Conservation (phyloP, 2,329 filamentous ascomycete genomes). For the Beauveria pseudobassiana region DNA sequence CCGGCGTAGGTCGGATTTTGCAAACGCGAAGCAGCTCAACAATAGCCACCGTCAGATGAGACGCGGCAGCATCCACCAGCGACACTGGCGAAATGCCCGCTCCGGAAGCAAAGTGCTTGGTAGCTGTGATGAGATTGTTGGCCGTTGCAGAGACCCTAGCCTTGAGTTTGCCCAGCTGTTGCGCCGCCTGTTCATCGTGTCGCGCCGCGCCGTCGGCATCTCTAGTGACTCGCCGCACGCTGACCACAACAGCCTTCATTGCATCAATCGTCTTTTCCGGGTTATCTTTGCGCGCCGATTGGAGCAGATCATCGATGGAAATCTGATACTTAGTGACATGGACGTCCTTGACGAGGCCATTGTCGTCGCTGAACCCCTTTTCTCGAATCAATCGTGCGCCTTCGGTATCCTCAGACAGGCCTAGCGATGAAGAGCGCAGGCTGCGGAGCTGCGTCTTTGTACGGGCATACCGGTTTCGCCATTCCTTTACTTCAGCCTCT, state of each 20-base stretch:
- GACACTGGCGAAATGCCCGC: constrained; percentile 88
- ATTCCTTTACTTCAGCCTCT: constrained; percentile 77
- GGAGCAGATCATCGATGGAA: constrained; percentile 82
- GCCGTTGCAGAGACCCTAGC: constrained; percentile 82
- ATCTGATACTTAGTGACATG: constrained; percentile 95
- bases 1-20: constrained; percentile 73
- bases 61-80: constrained; percentile 84
- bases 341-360: constrained; percentile 80
- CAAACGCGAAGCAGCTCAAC: constrained; percentile 78
- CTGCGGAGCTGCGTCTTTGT: constrained; percentile 80
- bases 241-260: constrained; percentile 79
- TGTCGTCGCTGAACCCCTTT: constrained; percentile 58
- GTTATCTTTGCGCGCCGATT: constrained; percentile 64
- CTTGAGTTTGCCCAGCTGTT: constrained; percentile 64
- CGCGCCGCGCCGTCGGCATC: constrained; percentile 59
- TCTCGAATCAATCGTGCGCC: constrained; percentile 60
- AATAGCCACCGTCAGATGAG: constrained; percentile 77
- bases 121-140: constrained; percentile 90
- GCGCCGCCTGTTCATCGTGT: constrained; percentile 44
- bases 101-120: constrained; percentile 80
- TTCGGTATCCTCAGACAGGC: constrained; percentile 61
- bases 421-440: constrained; percentile 73
- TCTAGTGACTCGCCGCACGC: constrained; percentile 76
- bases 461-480: constrained; percentile 83
- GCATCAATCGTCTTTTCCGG: constrained; percentile 70